phyloP scores from a whole-genome alignment of 2,329 filamentous ascomycete genomes.

The Chlorencoelia australis region DNA sequence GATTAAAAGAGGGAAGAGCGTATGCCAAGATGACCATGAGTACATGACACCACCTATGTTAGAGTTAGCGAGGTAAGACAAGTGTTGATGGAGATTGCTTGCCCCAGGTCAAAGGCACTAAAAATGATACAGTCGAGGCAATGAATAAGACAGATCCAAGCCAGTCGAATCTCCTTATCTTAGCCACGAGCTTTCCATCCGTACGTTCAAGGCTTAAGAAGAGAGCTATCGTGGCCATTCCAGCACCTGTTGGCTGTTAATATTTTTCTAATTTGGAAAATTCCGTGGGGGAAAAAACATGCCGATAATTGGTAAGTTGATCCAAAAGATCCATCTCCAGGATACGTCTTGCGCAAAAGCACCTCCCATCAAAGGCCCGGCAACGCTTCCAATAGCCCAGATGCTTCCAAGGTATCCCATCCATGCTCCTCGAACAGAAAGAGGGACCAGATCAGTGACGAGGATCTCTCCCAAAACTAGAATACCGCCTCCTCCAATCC shows the following conservation, averaged over 20 bases:
- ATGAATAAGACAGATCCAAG: constrained; percentile 52
- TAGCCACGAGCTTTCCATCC: constrained; percentile 13
- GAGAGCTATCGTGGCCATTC: constrained; percentile 18
- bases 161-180: constrained; percentile 49
- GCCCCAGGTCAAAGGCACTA: constrained; percentile 53
- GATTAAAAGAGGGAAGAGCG: constrained; percentile 49
- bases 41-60: constrained; percentile 47
- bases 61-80: not conserved
- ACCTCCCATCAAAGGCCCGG: constrained; percentile 42
- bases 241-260: too few relatives aligned
- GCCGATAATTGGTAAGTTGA: constrained; percentile 24
- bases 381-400: constrained; percentile 46
- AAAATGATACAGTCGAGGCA: constrained; percentile 44
- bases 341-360: constrained; percentile 38
- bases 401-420: constrained; percentile 29
- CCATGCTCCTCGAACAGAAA: constrained; percentile 33
- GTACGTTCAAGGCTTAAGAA: constrained; percentile 21
- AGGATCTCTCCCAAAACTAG: constrained; percentile 37
- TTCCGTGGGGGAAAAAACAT: too few relatives aligned
- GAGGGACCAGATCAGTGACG: constrained; percentile 36
- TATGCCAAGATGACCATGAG: constrained; percentile 50
- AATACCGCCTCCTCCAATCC: constrained; percentile 41
- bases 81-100: not conserved
- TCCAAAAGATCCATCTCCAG: constrained; percentile 57
- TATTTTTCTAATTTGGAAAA: too few relatives aligned